Conservation (phyloP, 2,329 filamentous ascomycete genomes). For the Hymenoscyphus repandus region DNA sequence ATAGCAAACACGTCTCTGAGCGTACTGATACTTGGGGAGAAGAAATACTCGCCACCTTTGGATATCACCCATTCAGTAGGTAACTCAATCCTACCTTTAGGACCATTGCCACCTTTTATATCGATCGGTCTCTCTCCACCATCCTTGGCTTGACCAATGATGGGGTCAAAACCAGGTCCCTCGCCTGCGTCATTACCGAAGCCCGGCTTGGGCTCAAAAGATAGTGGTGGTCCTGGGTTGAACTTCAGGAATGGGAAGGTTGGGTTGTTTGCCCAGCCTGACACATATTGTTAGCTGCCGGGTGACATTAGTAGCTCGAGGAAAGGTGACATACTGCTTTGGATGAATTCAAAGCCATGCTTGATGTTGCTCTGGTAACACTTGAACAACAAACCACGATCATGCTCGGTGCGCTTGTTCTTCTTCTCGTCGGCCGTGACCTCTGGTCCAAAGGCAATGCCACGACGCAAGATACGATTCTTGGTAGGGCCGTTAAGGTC, state of each 20-base stretch:
- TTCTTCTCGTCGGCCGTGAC: conserved; percentile 31
- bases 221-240: conserved; percentile 17
- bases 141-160: conserved; percentile 31
- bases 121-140: neutral
- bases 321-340: conserved; percentile 27
- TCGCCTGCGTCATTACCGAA: conserved; percentile 14
- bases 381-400: conserved; percentile 41
- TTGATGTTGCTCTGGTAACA: conserved; percentile 41
- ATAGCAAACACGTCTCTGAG: conserved; percentile 14
- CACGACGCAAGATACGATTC: conserved; percentile 39
- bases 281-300: neutral
- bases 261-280: conserved; percentile 21
- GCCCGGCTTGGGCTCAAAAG: conserved; percentile 35
- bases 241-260: conserved; percentile 22
- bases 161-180: conserved; percentile 33
- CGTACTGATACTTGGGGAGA: conserved; percentile 37
- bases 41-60: conserved; percentile 42
- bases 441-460: conserved; percentile 39
- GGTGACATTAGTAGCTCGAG: neutral
- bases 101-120: conserved; percentile 5
- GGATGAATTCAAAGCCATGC: conserved; percentile 38
- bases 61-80: conserved; percentile 36
- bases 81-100: conserved; percentile 21
- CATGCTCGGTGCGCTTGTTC: conserved; percentile 21
- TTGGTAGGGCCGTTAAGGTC: conserved; percentile 29